Evolutionary conservation across 768 basidiomycete genomes (phyloP), one percentile per base, ranked within the genome.

Genomic region (Lentinus brumalis): DNA sequence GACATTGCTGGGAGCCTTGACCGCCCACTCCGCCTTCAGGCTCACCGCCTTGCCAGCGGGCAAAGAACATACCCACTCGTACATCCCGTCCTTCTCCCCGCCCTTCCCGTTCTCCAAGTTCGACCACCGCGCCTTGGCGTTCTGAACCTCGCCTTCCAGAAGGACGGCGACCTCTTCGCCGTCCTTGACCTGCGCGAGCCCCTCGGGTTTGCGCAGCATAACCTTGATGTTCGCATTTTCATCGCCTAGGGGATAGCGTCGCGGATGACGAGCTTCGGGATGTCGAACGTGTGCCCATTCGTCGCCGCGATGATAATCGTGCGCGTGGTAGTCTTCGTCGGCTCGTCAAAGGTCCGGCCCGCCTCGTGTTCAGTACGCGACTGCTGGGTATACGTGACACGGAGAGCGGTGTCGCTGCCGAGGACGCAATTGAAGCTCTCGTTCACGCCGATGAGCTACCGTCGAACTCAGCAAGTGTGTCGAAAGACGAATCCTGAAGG

Each of bases 391-490:
- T 86, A 86, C 4, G 64, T 58, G 15, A 77, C 67, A 30, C 67
- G 66, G n/a, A 75, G 57, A 2, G 72, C 64, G 2, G 68, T 50
- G 61, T 76, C 76, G 4, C 72, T 62, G 30, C 86, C 85, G 16
- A 88, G 78, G 5, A 82, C 81, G 70, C 83, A 86, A 32, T 72
- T 68, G 74, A 88, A 87, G 35, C 73, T 77, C 53, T 85, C 85
- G 10, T 78, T 76, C 0, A 77, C 76, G 56, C 75, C 77, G 55
- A 86, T 78, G 54, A 84, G 51, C 64, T 67, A 31, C 5, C 14
- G 32, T 35, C 1, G 3, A 35, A 11, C 6, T 35, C 11, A 35
- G 35, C 35, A 21, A 26, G 14, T 12, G 46, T 16, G 29, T 15
- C 18, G 14, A 26, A 18, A 40, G 42, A n/a, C 15, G 31, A 18